These are phyloP conservation scores for Linnemannia zychae DNA, from an alignment of 192 early-diverging fungal species.

Conservation along the genomic window DNA sequence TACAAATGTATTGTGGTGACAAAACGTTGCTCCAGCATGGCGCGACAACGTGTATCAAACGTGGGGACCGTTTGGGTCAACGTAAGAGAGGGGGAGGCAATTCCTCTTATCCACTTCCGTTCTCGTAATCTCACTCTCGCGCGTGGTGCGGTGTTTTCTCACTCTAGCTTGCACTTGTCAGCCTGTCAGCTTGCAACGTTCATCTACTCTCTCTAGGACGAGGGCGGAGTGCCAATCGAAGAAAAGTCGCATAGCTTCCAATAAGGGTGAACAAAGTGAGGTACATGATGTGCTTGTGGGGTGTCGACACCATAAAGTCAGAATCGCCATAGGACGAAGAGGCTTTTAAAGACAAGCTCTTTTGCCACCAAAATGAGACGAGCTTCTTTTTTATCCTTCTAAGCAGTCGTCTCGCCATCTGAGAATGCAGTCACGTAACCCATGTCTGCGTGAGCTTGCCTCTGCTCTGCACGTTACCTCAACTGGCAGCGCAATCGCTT, in stretches of 20 bases:
- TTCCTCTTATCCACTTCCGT: neutral
- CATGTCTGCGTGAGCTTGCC: neutral
- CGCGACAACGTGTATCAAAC: neutral
- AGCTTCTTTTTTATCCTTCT: neutral
- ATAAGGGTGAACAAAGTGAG: too few relatives aligned
- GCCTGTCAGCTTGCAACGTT: neutral
- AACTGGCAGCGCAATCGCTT: neutral
- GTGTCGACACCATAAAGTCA: too few relatives aligned
- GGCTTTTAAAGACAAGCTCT: neutral
- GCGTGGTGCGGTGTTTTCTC: too few relatives aligned
- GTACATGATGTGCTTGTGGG: too few relatives aligned
- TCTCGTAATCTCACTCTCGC: too few relatives aligned
- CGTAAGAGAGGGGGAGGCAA: neutral
- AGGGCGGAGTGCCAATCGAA: neutral
- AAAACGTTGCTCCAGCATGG: slow-evolving; percentile 10
- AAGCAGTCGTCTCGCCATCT: neutral
- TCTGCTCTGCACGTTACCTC: too few relatives aligned
- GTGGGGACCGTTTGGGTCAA: neutral
- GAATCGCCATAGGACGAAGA: too few relatives aligned
- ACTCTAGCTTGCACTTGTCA: neutral
- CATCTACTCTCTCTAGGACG: neutral
- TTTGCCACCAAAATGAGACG: neutral
- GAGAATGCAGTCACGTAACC: neutral
- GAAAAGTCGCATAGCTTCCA: neutral
- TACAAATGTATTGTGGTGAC: neutral